phyloP scores from a whole-genome alignment of 2,329 filamentous ascomycete genomes.

The Ceratocystis cacaofunesta region DNA sequence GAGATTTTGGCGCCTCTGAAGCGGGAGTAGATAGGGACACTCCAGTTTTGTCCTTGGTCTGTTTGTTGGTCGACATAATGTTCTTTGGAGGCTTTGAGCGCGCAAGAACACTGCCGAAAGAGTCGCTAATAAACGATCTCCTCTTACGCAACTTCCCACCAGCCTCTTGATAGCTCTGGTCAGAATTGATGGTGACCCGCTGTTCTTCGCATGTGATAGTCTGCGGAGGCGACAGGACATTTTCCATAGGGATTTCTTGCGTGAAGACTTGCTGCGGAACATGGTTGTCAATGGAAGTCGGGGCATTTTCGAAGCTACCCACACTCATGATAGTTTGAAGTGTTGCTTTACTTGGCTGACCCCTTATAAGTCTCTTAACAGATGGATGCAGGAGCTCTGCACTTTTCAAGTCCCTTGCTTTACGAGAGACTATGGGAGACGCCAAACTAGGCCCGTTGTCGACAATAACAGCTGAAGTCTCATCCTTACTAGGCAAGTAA shows the following conservation, averaged over 20 bases:
- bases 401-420: constrained; percentile 26
- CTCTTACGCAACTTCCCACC: constrained; percentile 16
- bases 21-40: not conserved
- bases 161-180: not conserved
- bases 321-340: constrained; percentile 37
- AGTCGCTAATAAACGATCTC: constrained; percentile 13
- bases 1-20: not conserved
- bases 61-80: constrained; percentile 2
- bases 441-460: constrained; percentile 24
- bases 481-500: constrained; percentile 11
- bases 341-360: constrained; percentile 32
- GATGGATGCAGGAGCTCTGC: constrained; percentile 23
- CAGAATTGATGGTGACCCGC: not conserved
- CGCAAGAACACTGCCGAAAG: constrained; percentile 5
- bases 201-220: not conserved
- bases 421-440: constrained; percentile 6
- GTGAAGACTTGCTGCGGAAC: constrained; percentile 18
- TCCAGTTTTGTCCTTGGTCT: not conserved
- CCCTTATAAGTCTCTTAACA: constrained; percentile 25
- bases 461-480: constrained; percentile 22
- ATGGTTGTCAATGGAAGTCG: constrained; percentile 13
- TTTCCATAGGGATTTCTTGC: not conserved
- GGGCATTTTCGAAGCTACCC: constrained; percentile 28
- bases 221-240: not conserved
- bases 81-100: constrained; percentile 11